Base-by-base conservation (phyloP, 2,329 filamentous ascomycete genomes). In the Fusarium goolgardi region DNA sequence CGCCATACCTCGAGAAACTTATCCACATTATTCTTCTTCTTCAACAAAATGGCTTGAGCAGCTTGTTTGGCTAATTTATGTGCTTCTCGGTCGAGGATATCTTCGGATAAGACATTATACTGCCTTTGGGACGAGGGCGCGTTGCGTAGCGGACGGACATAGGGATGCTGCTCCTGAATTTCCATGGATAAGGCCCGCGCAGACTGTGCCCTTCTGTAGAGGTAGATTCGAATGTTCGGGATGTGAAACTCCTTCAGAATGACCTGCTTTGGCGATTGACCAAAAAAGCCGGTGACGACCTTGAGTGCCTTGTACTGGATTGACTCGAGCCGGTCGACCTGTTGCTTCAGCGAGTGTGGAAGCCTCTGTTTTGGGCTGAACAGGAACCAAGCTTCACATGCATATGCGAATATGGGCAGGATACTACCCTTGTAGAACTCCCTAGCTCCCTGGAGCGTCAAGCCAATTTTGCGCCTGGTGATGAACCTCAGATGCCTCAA, bases 181-280 rank as follows among this genome's bases (percentile, higher is more conserved):
- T 5, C 23, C 3, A 58, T 20, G 3, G 20, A 29, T 23, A 52
- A 43, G 5, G 59, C 55, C 9, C 55, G 47, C 13, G 46, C 20
- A 8, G 41, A 21, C 9, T 49, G 20, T 5, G 47, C 43, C 6
- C 39, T 6, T 6, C 21, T 27, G 29, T 40, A 21, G n/a, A 63
- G 50, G 11, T 46, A 35, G 47, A 55, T 6, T 2, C 20, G 20
- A 7, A 65, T 53, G 25, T 25, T 51, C 2, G 55, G 47, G 6
- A 65, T 58, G 13, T 58, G 25, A n/a, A 65, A 32, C 29, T 65
- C 53, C 32, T 65, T 65, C 41, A 50, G 25, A 3, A 63, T 21
- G 5, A 62, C 44, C 0, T 20, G 6, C 9, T 8, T 13, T 1
- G 45, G 2, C 6, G 47, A 37, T 1, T n/a, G 31, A 1, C 25